phyloP scores from a whole-genome alignment of 1,139 yeast species.

The Suhomyces atakaporum region DNA sequence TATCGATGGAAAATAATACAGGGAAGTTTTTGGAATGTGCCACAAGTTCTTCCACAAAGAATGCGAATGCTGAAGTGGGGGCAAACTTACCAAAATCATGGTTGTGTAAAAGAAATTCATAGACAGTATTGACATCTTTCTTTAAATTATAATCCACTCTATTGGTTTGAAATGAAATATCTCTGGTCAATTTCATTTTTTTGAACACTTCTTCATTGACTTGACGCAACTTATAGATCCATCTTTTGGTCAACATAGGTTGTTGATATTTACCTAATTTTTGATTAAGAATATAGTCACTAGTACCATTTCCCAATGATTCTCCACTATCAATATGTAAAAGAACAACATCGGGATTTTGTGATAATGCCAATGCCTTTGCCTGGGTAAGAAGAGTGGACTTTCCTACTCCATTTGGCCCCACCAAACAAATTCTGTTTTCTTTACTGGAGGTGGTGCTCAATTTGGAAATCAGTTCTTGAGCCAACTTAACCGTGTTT shows the following conservation, averaged over 20 bases:
- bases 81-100: constrained; percentile 43
- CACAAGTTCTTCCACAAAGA: constrained; percentile 56
- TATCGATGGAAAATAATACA: constrained; percentile 72
- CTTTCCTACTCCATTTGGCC: constrained; percentile 81
- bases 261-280: constrained; percentile 60
- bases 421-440: constrained; percentile 62
- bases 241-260: constrained; percentile 72
- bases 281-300: constrained; percentile 62
- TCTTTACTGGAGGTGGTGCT: constrained; percentile 27
- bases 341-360: constrained; percentile 51
- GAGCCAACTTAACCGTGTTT: constrained; percentile 31
- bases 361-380: constrained; percentile 56
- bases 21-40: constrained; percentile 51
- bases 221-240: constrained; percentile 57
- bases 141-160: constrained; percentile 38
- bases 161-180: constrained; percentile 36
- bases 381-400: constrained; percentile 72
- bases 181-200: constrained; percentile 51
- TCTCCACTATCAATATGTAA: constrained; percentile 69
- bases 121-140: constrained; percentile 46
- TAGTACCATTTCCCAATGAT: constrained; percentile 66
- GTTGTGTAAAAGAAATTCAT: constrained; percentile 39
- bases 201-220: constrained; percentile 57
- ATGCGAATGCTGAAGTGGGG: constrained; percentile 47
- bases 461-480: constrained; percentile 30